Conservation (phyloP, 352 stramenopile genomes). For the Globisporangium cederbergense region DNA sequence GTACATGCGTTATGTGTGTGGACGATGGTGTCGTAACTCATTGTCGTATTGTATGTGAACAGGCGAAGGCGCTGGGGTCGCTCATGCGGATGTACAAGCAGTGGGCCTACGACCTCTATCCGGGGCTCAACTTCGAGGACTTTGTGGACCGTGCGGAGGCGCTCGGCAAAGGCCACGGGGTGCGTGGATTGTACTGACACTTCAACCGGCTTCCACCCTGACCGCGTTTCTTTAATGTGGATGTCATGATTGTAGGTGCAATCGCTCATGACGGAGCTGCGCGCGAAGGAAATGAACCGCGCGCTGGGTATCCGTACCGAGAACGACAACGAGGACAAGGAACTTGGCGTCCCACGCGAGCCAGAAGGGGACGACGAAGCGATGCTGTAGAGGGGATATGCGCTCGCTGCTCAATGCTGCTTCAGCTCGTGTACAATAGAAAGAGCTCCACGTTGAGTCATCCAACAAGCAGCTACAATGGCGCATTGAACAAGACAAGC, state of each 20-base stretch:
- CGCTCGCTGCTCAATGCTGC: not conserved
- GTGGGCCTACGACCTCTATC: conserved; percentile 82
- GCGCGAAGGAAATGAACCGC: conserved; percentile 52
- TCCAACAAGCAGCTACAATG: not conserved
- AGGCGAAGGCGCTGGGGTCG: conserved; percentile 57
- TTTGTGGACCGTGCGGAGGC: conserved; percentile 65
- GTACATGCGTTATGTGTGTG: not conserved
- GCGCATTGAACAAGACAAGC: too few relatives aligned
- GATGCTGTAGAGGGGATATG: conserved; percentile 26
- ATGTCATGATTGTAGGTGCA: conserved; percentile 34
- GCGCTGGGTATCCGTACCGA: conserved; percentile 16
- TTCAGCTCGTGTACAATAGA: conserved; percentile 12
- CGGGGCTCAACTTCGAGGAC: conserved; percentile 79
- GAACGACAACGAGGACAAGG: conserved; percentile 16
- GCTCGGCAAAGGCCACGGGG: conserved; percentile 48
- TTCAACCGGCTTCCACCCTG: not conserved
- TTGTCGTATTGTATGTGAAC: not conserved
- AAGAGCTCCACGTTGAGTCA: not conserved
- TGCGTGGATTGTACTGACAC: conserved; percentile 5
- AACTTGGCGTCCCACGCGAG: conserved; percentile 8
- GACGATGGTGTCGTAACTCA: not conserved
- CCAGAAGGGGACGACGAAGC: conserved; percentile 30
- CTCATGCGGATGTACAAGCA: conserved; percentile 84
- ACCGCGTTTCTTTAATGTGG: not conserved
- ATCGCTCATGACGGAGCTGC: conserved; percentile 52